Conservation (phyloP, 192 early-diverging fungal species). For the Rhizoclosmatium sp. region DNA sequence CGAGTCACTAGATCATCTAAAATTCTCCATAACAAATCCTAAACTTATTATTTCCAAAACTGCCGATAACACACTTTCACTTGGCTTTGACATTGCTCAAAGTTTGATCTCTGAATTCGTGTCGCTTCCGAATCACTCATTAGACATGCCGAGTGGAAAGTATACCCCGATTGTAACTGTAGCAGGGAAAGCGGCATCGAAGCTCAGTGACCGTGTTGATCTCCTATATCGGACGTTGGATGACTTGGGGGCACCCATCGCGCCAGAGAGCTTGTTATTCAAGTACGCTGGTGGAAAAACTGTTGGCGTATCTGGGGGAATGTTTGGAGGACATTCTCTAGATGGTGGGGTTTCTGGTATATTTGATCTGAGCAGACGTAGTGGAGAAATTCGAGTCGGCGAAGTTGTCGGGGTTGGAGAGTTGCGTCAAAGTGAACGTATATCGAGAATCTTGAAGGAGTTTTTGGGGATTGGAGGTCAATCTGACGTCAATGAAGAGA, state of each 20-base stretch:
- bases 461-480: not conserved
- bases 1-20: no score
- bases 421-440: not conserved
- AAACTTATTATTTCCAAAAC: no score
- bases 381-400: not conserved
- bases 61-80: no score
- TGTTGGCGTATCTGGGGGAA: not conserved
- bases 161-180: no score
- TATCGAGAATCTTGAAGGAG: not conserved
- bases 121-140: no score
- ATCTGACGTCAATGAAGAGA: not conserved
- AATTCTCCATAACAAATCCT: no score
- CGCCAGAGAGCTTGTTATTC: not conserved
- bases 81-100: not conserved
- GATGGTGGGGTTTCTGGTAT: not conserved
- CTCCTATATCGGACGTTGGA: no score
- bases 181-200: no score
- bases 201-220: no score
- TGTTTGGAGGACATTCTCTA: not conserved
- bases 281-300: not conserved
- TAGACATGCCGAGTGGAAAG: no score
- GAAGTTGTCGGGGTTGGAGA: constrained; percentile 2
- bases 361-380: not conserved
- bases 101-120: no score
- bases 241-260: no score